Base-by-base conservation (phyloP, 805 yeast genomes). In the Yamadazyma nakazawae region DNA sequence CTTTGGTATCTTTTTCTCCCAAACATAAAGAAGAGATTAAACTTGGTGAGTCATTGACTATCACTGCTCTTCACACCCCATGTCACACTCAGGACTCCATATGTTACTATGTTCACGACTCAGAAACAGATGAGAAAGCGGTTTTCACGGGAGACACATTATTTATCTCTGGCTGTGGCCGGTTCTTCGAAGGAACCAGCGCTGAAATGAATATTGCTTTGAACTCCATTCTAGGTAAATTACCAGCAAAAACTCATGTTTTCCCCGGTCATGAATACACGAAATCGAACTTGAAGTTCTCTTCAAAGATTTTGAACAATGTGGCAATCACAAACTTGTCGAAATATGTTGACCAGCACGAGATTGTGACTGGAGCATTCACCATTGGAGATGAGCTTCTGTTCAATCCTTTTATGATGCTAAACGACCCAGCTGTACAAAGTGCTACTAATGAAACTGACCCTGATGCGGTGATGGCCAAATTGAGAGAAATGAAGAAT, bases 191-290 rank as follows among this genome's bases (percentile, higher is more conserved):
- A 67, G 99, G 99, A 2, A 72, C 76, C 11, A 90, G 91, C 0
- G 67, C 65, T 34, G 85, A 94, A 60, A 94, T 94, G 99, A 78
- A 84, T 54, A 52, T 55, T 1, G 78, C 96, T 0, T 73, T 94
- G 57, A 82, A 80, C 55, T 63, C 69, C 16, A 67, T 76, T 10
- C 71, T 94, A 49, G 85, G 76, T 2, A 56, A 59, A 24, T 72
- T 92, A 43, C 91, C 96, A 0, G 65, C 68, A 17, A 84, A 81
- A 9, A 89, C 97, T 0, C 63, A 65, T 34, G 90, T 91, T 2
- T 92, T 81, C 60, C 92, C 97, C 2, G 99, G 99, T 2, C 99
- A 94, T 65, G 99, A 94, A 68, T 94, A 94, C 68, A 94, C 99
- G 5, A 77, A 74, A 55, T 75, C 87, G 21, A 92, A 94, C 62